Base-by-base conservation (phyloP, 2,329 filamentous ascomycete genomes). In the Arthrobotrys megalospora region DNA sequence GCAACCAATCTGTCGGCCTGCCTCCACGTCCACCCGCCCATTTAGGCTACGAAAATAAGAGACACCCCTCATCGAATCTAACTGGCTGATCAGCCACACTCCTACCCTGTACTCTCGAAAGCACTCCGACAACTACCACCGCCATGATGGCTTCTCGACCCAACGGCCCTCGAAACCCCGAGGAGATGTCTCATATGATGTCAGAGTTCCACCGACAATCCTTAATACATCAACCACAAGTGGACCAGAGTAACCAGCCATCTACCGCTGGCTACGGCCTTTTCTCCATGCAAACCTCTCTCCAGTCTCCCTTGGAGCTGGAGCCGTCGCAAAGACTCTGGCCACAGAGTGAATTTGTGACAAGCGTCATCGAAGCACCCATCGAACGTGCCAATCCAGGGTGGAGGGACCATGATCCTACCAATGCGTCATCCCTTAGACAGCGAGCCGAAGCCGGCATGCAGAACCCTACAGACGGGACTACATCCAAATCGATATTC, bases 151-250 rank as follows among this genome's bases (percentile, higher is more conserved):
- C 60, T 19, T 19, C 45, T 21, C 47, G 65, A 52, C 28, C 52
- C n/a, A 52, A 50, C 47, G 64, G 55, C 36, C 72, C 72, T 63
- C 72, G 65, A 28, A 76, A 76, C 21, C 47, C 72, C 6, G 72
- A 76, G 16, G 72, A 76, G 48, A 76, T 76, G 72, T 76, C 72
- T 6, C 65, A 76, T 21, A 65, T 76, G 72, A 69, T 76, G 65
- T 69, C 72, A 8, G 72, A 76, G 45, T 76, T 76, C 14, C 64
- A 76, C 28, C 72, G 72, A n/a, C 72, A 76, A 21, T 76, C 72
- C 6, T 52, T 76, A 10, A 69, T 76, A 3, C 65, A 69, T 24
- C 72, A 76, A 34, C 72, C 65, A 16, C 72, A 65, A 1, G 47
- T 63, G 10, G 72, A 76, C 14, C 72, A 76, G 14, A 58, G 16